Evolutionary conservation across 306 rosid species (phyloP).

Genomic region (Spatholobus suberectus): DNA sequence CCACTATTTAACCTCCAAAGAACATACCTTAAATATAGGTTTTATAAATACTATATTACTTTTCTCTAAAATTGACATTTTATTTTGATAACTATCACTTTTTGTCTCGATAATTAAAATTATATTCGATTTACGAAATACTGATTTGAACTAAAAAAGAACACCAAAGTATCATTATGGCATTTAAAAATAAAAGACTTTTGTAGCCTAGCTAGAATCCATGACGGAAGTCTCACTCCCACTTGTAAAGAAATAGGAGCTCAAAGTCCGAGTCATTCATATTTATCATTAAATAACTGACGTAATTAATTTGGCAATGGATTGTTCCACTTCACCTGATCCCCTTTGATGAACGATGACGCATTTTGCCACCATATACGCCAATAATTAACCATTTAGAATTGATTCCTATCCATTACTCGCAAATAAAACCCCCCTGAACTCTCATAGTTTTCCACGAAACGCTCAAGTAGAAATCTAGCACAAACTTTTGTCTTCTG

Average conservation of each 20-base stretch:
- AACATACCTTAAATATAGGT: neutral
- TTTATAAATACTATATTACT: neutral
- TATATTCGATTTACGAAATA: neutral
- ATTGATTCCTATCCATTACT: neutral
- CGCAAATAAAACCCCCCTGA: neutral
- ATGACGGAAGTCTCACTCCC: neutral
- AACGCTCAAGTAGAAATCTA: neutral
- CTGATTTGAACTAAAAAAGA: too few species aligned
- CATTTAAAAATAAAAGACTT: neutral
- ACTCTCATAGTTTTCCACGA: neutral
- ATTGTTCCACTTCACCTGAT: neutral
- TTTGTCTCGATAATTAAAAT: neutral
- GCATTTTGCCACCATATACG: neutral
- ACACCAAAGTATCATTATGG: neutral
- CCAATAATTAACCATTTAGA: neutral
- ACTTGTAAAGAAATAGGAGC: conserved; percentile 7
- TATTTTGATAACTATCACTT: neutral
- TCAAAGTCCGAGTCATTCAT: conserved; percentile 5
- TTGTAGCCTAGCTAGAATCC: neutral
- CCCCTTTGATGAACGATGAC: neutral
- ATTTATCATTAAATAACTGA: conserved; percentile 32
- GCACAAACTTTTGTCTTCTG: neutral
- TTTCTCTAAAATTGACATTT: neutral
- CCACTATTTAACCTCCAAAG: neutral
- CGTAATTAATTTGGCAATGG: neutral